phyloP scores from a whole-genome alignment of 139 green algal species.

The Desmodesmus armatus region DNA sequence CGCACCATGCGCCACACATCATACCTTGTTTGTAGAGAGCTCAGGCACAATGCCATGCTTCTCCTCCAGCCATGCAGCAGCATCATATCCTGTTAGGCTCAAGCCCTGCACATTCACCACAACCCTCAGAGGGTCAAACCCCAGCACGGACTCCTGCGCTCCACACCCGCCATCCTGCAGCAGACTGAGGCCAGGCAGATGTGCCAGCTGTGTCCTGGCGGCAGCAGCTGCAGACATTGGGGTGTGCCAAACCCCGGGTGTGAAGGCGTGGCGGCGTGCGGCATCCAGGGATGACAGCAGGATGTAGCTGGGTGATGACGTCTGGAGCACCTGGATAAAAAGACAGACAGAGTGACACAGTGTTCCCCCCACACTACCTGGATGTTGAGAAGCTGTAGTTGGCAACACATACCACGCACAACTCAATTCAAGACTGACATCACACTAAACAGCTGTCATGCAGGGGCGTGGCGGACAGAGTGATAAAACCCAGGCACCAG shows the following conservation, averaged over 20 bases:
- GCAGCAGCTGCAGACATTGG: constrained; percentile 52
- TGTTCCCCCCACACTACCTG: too few species aligned
- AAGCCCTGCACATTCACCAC: constrained; percentile 70
- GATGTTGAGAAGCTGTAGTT: too few species aligned
- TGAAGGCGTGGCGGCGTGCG: constrained; percentile 61
- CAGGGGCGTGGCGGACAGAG: too few species aligned
- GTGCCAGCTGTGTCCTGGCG: constrained; percentile 11
- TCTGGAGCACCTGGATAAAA: constrained; percentile 55
- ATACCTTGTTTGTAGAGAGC: constrained; percentile 71
- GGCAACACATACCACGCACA: too few species aligned
- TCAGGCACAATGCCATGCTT: constrained; percentile 79
- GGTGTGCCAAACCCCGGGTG: constrained; percentile 36
- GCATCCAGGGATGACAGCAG: constrained; percentile 93
- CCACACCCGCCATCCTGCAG: constrained; percentile 24
- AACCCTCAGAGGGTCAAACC: constrained; percentile 82
- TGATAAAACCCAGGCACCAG: too few species aligned
- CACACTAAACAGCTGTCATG: too few species aligned
- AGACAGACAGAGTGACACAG: too few species aligned
- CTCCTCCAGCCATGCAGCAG: constrained; percentile 63
- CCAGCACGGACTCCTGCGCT: neutral
- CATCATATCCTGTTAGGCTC: constrained; percentile 43
- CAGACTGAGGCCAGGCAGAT: neutral
- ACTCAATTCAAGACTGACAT: too few species aligned
- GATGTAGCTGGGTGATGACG: constrained; percentile 88
- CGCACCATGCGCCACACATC: neutral